A percentile compares a stretch with the other conserved stretches of the same genome.
Conservation (phyloP, 805 yeast genomes). For the Pichia pseudocactophila region DNA sequence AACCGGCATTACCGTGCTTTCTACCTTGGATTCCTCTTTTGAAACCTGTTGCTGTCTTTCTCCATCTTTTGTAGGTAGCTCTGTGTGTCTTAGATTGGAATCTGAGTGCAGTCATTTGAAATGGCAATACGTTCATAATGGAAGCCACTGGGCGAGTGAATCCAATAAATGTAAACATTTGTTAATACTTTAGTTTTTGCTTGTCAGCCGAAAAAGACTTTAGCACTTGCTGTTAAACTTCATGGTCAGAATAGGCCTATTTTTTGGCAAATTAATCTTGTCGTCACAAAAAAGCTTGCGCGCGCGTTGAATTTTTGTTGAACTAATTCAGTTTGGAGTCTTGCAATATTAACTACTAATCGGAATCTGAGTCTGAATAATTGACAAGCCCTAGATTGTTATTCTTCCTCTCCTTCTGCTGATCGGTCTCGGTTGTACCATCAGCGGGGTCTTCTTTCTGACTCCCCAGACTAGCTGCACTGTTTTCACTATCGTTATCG, state of each 20-base stretch:
- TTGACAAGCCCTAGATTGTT: not conserved
- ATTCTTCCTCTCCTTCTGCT: too few relatives aligned
- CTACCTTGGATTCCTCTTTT: constrained; percentile 74
- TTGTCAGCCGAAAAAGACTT: too few relatives aligned
- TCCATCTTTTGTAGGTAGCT: constrained; percentile 82
- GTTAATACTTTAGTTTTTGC: too few relatives aligned
- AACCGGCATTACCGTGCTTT: constrained; percentile 89
- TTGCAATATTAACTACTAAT: not conserved
- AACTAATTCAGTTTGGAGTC: too few relatives aligned
- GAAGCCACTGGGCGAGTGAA: constrained; percentile 13
- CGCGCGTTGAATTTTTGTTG: too few relatives aligned
- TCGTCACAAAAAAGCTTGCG: too few relatives aligned
- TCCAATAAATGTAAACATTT: not conserved
- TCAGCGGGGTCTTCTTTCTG: not conserved
- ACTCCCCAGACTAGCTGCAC: not conserved
- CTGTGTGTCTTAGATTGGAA: constrained; percentile 63
- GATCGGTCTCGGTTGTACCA: not conserved
- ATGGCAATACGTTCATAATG: constrained; percentile 12
- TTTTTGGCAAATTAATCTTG: too few relatives aligned
- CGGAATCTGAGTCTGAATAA: constrained; percentile 5
- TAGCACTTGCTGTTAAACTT: too few relatives aligned
- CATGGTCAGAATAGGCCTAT: too few relatives aligned
- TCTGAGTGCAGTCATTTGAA: constrained; percentile 17
- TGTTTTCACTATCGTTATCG: too few relatives aligned
- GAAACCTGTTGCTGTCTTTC: constrained; percentile 60